These are phyloP conservation scores for Fusarium verrucosum DNA, from an alignment of 2,329 filamentous ascomycete genomes.

Conservation along the genomic window DNA sequence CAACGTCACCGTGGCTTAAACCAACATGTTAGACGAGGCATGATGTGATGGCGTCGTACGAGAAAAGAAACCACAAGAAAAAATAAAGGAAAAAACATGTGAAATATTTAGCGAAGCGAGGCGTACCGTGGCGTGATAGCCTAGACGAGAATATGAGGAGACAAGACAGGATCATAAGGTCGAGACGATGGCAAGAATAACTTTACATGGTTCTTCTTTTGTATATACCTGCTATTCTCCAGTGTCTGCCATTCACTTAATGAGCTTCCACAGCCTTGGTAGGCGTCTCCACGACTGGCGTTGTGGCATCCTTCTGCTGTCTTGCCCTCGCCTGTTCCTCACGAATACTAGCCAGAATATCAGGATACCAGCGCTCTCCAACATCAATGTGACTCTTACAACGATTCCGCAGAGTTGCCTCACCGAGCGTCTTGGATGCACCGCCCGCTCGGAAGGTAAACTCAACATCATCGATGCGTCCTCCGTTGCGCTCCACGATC, in stretches of 20 bases:
- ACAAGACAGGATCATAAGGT: constrained; percentile 13
- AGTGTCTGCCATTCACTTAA: constrained; percentile 28
- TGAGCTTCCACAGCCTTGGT: constrained; percentile 47
- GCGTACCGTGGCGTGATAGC: constrained; percentile 34
- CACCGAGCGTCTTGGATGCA: constrained; percentile 74
- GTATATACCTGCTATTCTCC: constrained; percentile 4
- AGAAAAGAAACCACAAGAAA: constrained; percentile 5
- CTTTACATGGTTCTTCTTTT: constrained; percentile 35
- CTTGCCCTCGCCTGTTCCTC: constrained; percentile 63
- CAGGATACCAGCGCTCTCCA: constrained; percentile 81
- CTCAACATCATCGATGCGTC: constrained; percentile 78
- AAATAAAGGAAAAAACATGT: constrained; percentile 1
- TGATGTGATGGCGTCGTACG: constrained; percentile 18
- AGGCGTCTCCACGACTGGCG: constrained; percentile 31
- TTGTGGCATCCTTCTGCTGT: constrained; percentile 42
- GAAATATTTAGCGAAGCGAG: constrained; percentile 36
- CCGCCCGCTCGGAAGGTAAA: constrained; percentile 82
- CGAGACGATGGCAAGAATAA: constrained; percentile 29
- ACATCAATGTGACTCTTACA: constrained; percentile 90
- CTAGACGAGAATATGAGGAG: constrained; percentile 21
- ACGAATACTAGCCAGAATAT: constrained; percentile 66
- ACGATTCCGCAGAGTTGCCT: constrained; percentile 84
- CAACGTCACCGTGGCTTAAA: constrained; percentile 47
- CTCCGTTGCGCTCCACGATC: constrained; percentile 65
- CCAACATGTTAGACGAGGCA: neutral